Percentiles rank a stretch among this genome's conserved stretches.
Evolutionary conservation across 2,329 filamentous ascomycete species (phyloP).

Genomic region (Thielaviopsis punctulata): DNA sequence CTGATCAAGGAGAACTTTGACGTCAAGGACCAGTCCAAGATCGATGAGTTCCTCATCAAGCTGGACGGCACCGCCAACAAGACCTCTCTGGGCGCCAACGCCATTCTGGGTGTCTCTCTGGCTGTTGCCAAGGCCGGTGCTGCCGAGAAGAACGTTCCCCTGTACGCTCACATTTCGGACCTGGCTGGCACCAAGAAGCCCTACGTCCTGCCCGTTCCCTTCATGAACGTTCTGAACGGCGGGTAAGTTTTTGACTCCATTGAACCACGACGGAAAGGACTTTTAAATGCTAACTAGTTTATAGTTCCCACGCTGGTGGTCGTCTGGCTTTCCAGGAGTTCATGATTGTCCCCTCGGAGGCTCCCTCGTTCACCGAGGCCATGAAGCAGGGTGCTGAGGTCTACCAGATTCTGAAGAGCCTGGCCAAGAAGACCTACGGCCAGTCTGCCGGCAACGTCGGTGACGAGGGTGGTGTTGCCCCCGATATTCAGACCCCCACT

Average conservation of each 20-base stretch:
- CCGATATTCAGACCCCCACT: slow-evolving; percentile 91
- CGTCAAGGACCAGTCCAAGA: slow-evolving; percentile 69
- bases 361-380: slow-evolving; percentile 84
- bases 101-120: slow-evolving; percentile 71
- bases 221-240: slow-evolving; percentile 88
- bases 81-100: slow-evolving; percentile 75
- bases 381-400: slow-evolving; percentile 94
- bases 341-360: slow-evolving; percentile 79
- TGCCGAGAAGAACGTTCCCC: slow-evolving; percentile 71
- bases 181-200: slow-evolving; percentile 82
- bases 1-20: slow-evolving; percentile 70
- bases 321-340: slow-evolving; percentile 91
- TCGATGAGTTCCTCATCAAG: slow-evolving; percentile 72
- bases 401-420: slow-evolving; percentile 91
- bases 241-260: slow-evolving; percentile 24
- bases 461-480: slow-evolving; percentile 98
- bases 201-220: slow-evolving; percentile 76
- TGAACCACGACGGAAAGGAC: too few relatives aligned
- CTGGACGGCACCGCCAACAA: slow-evolving; percentile 78
- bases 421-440: slow-evolving; percentile 99
- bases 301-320: slow-evolving; percentile 88
- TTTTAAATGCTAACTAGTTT: neutral
- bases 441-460: slow-evolving; percentile 97
- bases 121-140: slow-evolving; percentile 78
- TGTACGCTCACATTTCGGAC: slow-evolving; percentile 78